A percentile compares a stretch with the other conserved stretches of the same genome.
These are phyloP conservation scores for Hyphopichia khmerensis DNA, from an alignment of 1,139 yeast species.

Conservation along the genomic window DNA sequence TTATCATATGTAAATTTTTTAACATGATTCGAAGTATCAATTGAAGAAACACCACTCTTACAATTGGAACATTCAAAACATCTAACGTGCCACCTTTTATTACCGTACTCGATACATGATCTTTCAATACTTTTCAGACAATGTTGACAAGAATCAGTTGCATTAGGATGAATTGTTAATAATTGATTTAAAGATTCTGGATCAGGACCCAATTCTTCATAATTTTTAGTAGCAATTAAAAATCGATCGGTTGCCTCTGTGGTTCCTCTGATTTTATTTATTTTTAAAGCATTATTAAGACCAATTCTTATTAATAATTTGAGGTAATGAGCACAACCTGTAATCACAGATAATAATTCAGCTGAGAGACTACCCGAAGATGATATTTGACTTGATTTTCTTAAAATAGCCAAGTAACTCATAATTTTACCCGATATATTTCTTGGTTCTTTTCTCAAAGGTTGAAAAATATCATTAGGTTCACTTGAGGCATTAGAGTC, in stretches of 20 bases:
- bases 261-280: conserved; percentile 58
- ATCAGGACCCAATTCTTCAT: conserved; percentile 21
- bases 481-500: conserved; percentile 2
- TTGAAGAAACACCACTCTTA: conserved; percentile 19
- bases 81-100: conserved; percentile 75
- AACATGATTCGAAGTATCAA: conserved; percentile 19
- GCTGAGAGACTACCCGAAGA: conserved; percentile 59
- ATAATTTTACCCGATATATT: conserved; percentile 77
- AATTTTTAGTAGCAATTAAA: conserved; percentile 38
- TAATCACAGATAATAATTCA: conserved; percentile 72
- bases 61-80: conserved; percentile 71
- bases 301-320: conserved; percentile 84
- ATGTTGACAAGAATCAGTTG: conserved; percentile 73
- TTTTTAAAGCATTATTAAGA: conserved; percentile 67
- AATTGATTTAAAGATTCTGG: conserved; percentile 30
- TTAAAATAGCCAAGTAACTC: conserved; percentile 70
- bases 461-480: conserved; percentile 24
- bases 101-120: conserved; percentile 61
- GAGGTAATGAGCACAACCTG: conserved; percentile 90
- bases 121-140: conserved; percentile 84
- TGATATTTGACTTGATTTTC: conserved; percentile 52
- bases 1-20: conserved; percentile 29
- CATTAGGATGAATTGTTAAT: conserved; percentile 51
- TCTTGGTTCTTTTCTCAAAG: conserved; percentile 74
- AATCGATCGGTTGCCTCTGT: conserved; percentile 65